phyloP scores from a whole-genome alignment of 2,329 filamentous ascomycete species.

The Fusarium sambucinum region DNA sequence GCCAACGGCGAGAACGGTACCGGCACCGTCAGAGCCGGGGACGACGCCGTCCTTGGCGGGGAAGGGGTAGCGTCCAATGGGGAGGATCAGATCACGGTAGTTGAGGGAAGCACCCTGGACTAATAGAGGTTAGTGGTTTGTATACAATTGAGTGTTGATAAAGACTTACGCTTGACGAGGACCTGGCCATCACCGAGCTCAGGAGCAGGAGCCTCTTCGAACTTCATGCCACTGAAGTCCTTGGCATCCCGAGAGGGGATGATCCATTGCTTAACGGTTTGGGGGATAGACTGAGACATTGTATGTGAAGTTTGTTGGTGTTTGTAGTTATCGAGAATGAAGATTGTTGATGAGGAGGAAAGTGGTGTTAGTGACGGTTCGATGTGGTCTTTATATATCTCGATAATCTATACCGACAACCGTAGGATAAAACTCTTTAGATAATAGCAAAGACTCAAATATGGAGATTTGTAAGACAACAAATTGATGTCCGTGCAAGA shows the following conservation, averaged over 20 bases:
- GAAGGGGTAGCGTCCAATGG: conserved; percentile 62
- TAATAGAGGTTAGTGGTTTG: conserved; percentile 33
- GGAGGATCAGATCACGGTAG: conserved; percentile 66
- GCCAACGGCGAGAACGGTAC: conserved; percentile 65
- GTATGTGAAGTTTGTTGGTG: background rate
- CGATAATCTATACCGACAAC: background rate
- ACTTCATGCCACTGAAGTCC: conserved; percentile 70
- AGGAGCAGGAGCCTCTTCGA: conserved; percentile 68
- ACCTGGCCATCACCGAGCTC: conserved; percentile 77
- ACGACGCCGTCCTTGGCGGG: conserved; percentile 58
- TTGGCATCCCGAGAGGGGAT: conserved; percentile 56
- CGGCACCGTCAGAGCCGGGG: conserved; percentile 66
- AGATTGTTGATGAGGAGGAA: background rate
- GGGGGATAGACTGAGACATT: conserved; percentile 49
- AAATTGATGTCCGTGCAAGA: conserved; percentile 16
- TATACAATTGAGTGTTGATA: background rate
- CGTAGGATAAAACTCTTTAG: background rate
- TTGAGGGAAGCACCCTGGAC: conserved; percentile 66
- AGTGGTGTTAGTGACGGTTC: background rate
- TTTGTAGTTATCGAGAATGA: background rate
- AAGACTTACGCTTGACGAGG: conserved; percentile 68
- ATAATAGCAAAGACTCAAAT: background rate
- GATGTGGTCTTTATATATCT: conserved; percentile 21
- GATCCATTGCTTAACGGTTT: conserved; percentile 68
- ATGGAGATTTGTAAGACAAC: conserved; percentile 25